Evolutionary conservation across 352 stramenopile species (phyloP).

Genomic region (Phytophthora tubulina): DNA sequence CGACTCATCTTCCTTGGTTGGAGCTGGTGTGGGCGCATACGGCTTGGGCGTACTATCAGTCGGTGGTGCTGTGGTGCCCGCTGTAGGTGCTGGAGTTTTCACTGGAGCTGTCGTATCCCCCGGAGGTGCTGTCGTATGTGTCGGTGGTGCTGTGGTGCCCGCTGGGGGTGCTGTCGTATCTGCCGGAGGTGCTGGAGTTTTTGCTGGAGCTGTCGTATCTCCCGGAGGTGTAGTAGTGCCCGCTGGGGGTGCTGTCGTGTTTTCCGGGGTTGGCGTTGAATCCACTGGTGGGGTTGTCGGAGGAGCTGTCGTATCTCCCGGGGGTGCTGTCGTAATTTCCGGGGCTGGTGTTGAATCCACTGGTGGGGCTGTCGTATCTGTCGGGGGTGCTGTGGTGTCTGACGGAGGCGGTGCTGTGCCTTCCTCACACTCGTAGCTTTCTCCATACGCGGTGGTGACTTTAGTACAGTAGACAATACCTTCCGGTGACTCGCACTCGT

Average conservation of each 20-base stretch:
- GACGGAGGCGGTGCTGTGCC: neutral
- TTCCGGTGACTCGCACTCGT: constrained; percentile 12
- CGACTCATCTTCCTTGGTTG: constrained; percentile 1
- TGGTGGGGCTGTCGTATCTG: neutral
- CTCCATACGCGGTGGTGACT: constrained; percentile 21
- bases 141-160: neutral
- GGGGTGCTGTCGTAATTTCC: neutral
- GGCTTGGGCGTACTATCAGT: neutral
- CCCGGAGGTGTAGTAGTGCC: constrained; percentile 1
- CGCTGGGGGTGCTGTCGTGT: constrained; percentile 2
- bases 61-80: constrained; percentile 1
- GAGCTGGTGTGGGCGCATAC: constrained; percentile 9
- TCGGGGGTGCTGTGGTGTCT: neutral
- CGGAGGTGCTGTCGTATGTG: constrained; percentile 5
- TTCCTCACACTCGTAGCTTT: constrained; percentile 11
- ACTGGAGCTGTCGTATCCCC: neutral
- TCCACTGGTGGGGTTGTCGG: neutral
- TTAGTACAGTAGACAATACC: constrained; percentile 14
- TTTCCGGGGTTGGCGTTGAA: neutral
- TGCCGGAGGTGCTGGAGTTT: neutral
- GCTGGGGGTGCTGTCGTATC: neutral
- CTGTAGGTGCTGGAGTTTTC: neutral
- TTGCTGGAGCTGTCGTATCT: neutral
- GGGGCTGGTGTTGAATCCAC: neutral
- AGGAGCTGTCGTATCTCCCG: neutral